These are phyloP conservation scores for Cladophialophora psammophila DNA, from an alignment of 2,329 filamentous ascomycete genomes.

Conservation along the genomic window DNA sequence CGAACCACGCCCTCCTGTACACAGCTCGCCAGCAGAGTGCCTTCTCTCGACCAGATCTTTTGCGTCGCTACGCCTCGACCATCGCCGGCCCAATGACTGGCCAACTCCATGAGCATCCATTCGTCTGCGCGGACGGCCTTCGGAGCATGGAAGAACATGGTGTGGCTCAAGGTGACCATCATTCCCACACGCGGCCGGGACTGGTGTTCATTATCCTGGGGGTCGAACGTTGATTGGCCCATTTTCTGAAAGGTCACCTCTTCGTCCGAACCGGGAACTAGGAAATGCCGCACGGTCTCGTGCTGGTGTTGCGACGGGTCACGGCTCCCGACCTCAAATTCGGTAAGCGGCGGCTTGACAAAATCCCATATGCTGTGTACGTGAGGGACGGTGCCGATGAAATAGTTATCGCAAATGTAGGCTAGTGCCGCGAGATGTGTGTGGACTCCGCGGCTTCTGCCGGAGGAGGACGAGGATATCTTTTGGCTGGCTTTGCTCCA, in stretches of 20 bases:
- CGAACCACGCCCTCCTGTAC: constrained; percentile 58
- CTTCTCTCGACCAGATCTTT: constrained; percentile 57
- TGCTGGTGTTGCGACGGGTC: too few relatives aligned
- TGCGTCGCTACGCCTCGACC: constrained; percentile 56
- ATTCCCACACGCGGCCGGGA: constrained; percentile 48
- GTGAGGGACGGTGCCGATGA: constrained; percentile 84
- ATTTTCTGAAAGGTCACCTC: not conserved
- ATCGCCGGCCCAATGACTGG: constrained; percentile 58
- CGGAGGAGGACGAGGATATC: not conserved
- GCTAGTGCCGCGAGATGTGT: constrained; percentile 74
- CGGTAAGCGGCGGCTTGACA: not conserved
- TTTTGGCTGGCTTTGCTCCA: not conserved
- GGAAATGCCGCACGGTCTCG: too few relatives aligned
- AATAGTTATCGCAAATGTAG: constrained; percentile 90
- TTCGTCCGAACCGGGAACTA: not conserved
- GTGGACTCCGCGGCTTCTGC: not conserved
- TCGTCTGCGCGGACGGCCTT: constrained; percentile 55
- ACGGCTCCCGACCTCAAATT: too few relatives aligned
- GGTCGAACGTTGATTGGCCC: too few relatives aligned
- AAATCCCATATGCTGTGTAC: constrained; percentile 69
- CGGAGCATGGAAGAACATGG: constrained; percentile 58
- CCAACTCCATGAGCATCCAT: constrained; percentile 57
- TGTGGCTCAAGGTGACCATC: constrained; percentile 59
- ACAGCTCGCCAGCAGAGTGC: constrained; percentile 56
- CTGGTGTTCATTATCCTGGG: not conserved